Evolutionary conservation across 371 early-diverging fungal species (phyloP), one percentile per base, ranked within the genome.

Genomic region (Mucor velutinosus): DNA sequence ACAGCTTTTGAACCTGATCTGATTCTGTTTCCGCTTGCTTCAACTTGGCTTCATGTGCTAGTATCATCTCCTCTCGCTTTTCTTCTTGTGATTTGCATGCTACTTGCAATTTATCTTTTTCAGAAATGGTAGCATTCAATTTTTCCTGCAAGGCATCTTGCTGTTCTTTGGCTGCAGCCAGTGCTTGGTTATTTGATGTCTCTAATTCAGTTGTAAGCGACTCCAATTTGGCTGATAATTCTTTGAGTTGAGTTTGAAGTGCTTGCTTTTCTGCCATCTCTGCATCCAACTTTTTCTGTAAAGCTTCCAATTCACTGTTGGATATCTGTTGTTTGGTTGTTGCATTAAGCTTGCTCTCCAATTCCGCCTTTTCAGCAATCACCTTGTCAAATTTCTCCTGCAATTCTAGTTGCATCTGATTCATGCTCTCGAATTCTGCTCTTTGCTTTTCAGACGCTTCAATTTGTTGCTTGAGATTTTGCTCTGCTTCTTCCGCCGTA

Each of bases 401-500:
- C 8, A 60, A 29, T n/a, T 45, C 55, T 7, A 37, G 25, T 17
- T 60, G 33, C 19, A 33, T 3, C n/a, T 70, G 23, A 3, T 12
- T 7, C 8, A 21, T 53, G 7, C 62, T 35, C 37, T 65, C 61
- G 23, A 35, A 30, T 15, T 72, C 62, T 30, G 47, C 62, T 30
- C 58, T 64, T 56, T 72, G 64, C 55, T 60, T 64, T n/a, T 61
- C 39, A 7, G 66, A 70, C 8, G 65, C 72, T 30, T 78, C 71
- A 4, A 80, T 63, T 29, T 88, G 82, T 29, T 51, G 78, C 27
- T 53, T 66, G 23, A 60, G 43, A 12, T 39, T 61, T 27, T 72
- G 64, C 27, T 67, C 27, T 12, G 76, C 71, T 29, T 79, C 79
- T 65, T 79, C 79, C 10, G 76, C 76, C n/a, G 71, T 71, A 47